Evolutionary conservation across 768 basidiomycete species (phyloP).

Genomic region (Boletus vinaceobasis): DNA sequence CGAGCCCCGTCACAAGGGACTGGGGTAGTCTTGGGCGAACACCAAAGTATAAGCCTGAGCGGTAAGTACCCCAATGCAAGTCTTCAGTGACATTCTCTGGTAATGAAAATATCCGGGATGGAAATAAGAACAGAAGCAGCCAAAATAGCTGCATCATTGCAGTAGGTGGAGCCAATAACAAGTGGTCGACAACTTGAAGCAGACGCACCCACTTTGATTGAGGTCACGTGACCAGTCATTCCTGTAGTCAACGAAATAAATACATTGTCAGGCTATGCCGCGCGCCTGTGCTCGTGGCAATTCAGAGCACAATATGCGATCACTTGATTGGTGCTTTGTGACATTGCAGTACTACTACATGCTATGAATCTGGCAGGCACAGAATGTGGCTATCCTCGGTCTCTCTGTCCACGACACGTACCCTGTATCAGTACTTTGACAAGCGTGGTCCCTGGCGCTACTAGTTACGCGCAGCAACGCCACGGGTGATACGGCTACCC

Average conservation of each 20-base stretch:
- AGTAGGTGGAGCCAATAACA: not conserved
- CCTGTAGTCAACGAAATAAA: too few species aligned
- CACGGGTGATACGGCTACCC: not conserved
- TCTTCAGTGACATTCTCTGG: constrained; percentile 37
- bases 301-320: too few species aligned
- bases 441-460: not conserved
- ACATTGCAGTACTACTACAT: too few species aligned
- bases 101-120: constrained; percentile 15
- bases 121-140: constrained; percentile 27
- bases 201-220: not conserved
- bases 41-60: constrained; percentile 95
- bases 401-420: not conserved
- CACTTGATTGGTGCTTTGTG: too few species aligned
- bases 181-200: too few species aligned
- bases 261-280: too few species aligned
- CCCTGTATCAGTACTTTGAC: not conserved
- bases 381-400: too few species aligned
- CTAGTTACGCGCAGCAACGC: not conserved
- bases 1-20: constrained; percentile 88
- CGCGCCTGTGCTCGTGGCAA: too few species aligned
- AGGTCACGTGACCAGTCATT: not conserved
- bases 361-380: not conserved
- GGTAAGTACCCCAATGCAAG: constrained; percentile 72
- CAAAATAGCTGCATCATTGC: constrained; percentile 22
- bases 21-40: constrained; percentile 80